A percentile compares a stretch with the other conserved stretches of the same genome.
Conservation (phyloP, 2,329 filamentous ascomycete genomes). For the Xylariaceae sp. region DNA sequence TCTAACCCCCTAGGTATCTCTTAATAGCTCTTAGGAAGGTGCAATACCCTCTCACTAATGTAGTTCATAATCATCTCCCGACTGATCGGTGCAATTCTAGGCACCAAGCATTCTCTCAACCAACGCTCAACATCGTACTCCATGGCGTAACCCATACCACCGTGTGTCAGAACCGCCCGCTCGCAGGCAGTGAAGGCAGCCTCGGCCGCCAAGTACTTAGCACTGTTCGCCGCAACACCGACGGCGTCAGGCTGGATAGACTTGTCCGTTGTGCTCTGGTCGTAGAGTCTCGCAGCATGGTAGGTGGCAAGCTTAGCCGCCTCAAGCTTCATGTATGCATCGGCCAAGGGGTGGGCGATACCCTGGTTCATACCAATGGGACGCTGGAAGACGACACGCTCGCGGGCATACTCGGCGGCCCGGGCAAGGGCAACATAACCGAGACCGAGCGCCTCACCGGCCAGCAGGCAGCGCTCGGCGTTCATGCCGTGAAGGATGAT, state of each 20-base stretch:
- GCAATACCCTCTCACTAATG: slow-evolving; percentile 62
- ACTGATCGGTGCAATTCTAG: slow-evolving; percentile 59
- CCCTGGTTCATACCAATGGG: slow-evolving; percentile 63
- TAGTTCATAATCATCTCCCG: slow-evolving; percentile 74
- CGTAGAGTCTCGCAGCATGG: slow-evolving; percentile 58
- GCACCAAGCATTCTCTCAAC: slow-evolving; percentile 59
- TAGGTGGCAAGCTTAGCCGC: slow-evolving; percentile 61
- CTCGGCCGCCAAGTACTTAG: slow-evolving; percentile 65
- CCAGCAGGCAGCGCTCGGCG: slow-evolving; percentile 68
- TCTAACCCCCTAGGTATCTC: not conserved
- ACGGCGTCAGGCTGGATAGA: slow-evolving; percentile 51
- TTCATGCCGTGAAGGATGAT: slow-evolving; percentile 78
- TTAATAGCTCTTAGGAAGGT: slow-evolving; percentile 62
- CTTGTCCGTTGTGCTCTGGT: slow-evolving; percentile 43
- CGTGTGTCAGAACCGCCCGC: slow-evolving; percentile 53
- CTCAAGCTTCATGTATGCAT: slow-evolving; percentile 61
- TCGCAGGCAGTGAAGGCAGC: slow-evolving; percentile 59
- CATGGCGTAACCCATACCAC: slow-evolving; percentile 60
- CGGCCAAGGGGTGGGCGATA: slow-evolving; percentile 60
- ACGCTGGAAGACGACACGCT: slow-evolving; percentile 60
- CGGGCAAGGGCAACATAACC: slow-evolving; percentile 65
- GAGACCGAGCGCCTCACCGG: slow-evolving; percentile 73
- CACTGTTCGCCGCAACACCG: slow-evolving; percentile 62
- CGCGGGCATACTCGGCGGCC: slow-evolving; percentile 60
- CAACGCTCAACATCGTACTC: slow-evolving; percentile 63